These are phyloP conservation scores for Scorias spongiosa DNA, from an alignment of 2,329 filamentous ascomycete species.

Conservation along the genomic window DNA sequence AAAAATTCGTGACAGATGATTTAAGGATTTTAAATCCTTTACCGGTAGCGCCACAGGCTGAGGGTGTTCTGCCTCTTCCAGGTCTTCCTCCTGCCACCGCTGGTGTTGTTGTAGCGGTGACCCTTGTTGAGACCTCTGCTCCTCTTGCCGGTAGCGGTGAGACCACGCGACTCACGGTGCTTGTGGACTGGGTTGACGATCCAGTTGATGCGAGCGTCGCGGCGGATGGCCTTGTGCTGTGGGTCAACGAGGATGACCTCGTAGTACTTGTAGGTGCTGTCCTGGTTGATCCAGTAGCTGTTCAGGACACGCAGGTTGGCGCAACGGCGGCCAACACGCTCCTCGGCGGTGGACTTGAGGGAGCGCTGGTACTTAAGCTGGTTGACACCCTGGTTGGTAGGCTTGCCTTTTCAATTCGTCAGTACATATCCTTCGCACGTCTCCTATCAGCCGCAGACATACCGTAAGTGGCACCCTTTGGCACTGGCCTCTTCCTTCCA, in stretches of 20 bases:
- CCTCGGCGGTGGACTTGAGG: constrained; percentile 92
- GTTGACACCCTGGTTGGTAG: constrained; percentile 99
- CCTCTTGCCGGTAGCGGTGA: constrained; percentile 98
- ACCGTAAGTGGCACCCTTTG: constrained; percentile 99
- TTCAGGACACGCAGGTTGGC: constrained; percentile 98
- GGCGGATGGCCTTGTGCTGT: constrained; percentile 99
- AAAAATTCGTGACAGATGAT: no score
- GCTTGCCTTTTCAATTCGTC: constrained; percentile 58
- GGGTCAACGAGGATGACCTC: constrained; percentile 99
- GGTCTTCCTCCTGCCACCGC: constrained; percentile 94
- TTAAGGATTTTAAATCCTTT: constrained; percentile 22
- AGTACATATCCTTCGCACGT: constrained; percentile 8
- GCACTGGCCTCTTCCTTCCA: constrained; percentile 91
- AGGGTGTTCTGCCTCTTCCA: constrained; percentile 99
- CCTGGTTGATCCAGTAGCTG: constrained; percentile 99
- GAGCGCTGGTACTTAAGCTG: constrained; percentile 99
- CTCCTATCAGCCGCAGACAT: constrained; percentile 25
- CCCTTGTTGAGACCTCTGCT: constrained; percentile 99
- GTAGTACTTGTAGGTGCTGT: constrained; percentile 99
- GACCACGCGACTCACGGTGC: constrained; percentile 96
- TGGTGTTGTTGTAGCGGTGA: constrained; percentile 98
- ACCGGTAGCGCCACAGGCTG: constrained; percentile 96
- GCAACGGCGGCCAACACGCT: constrained; percentile 98
- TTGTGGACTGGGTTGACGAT: constrained; percentile 99
- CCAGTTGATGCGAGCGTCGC: constrained; percentile 99